Conservation (phyloP, 2,329 filamentous ascomycete genomes). For the Sporothrix pseudoabietina region DNA sequence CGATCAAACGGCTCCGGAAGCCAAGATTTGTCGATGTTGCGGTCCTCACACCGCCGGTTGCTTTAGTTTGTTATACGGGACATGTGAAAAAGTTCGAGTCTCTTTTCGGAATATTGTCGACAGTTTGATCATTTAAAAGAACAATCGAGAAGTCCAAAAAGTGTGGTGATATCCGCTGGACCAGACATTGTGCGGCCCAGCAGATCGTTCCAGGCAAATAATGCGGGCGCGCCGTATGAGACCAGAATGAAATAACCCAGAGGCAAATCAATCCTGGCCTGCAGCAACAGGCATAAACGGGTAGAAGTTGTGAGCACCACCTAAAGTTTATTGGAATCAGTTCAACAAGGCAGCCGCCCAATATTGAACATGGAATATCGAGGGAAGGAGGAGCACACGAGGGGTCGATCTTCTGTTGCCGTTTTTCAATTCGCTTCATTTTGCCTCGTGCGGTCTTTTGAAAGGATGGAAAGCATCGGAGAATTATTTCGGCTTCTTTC, state of each 20-base stretch:
- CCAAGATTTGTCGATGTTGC: not conserved
- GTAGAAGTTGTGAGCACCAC: not conserved
- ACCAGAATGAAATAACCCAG: not conserved
- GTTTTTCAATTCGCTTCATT: not conserved
- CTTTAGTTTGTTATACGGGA: not conserved
- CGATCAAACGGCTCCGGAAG: constrained; percentile 16
- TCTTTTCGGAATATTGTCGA: not conserved
- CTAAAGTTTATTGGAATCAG: not conserved
- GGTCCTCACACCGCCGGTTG: not conserved
- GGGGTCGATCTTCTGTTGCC: not conserved
- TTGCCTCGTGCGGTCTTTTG: not conserved
- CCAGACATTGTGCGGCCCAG: not conserved
- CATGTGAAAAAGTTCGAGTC: not conserved
- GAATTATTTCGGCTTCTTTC: constrained; percentile 11
- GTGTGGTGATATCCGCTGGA: not conserved
- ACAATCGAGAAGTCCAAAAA: not conserved
- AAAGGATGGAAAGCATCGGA: constrained; percentile 1
- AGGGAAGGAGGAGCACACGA: not conserved
- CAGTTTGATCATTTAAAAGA: not conserved
- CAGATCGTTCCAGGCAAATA: not conserved
- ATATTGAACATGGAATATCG: not conserved
- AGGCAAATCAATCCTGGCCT: not conserved
- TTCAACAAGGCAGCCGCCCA: not conserved
- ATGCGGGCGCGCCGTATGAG: not conserved
- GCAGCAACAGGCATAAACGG: not conserved